These are phyloP conservation scores for Boletus smithii DNA, from an alignment of 1,284 basidiomycete species.

Conservation along the genomic window DNA sequence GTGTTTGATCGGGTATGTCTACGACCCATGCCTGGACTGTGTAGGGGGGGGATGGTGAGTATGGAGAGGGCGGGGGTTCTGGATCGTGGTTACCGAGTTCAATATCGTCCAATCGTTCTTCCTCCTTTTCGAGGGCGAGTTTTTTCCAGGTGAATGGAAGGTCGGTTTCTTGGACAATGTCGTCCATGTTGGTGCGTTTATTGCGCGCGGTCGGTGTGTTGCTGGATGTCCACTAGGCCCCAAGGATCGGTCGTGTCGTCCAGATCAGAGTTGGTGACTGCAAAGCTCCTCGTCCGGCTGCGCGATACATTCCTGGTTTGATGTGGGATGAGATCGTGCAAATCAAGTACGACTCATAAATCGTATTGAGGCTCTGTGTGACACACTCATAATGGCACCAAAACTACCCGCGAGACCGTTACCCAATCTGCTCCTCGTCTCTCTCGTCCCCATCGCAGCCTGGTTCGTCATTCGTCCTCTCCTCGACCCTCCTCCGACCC, in stretches of 20 bases:
- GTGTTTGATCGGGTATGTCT: constrained; percentile 69
- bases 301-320: constrained; percentile 67
- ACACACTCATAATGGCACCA: constrained; percentile 28
- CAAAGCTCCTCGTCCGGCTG: constrained; percentile 70
- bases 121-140: constrained; percentile 48
- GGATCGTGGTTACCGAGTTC: constrained; percentile 42
- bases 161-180: constrained; percentile 49
- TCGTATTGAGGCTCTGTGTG: too few relatives aligned
- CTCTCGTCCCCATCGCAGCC: constrained; percentile 58
- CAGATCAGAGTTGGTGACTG: constrained; percentile 55
- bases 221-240: constrained; percentile 40
- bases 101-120: constrained; percentile 58
- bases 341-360: too few relatives aligned
- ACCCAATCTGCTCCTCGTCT: constrained; percentile 49
- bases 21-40: constrained; percentile 73
- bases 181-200: constrained; percentile 28
- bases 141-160: constrained; percentile 64
- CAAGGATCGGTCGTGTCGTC: constrained; percentile 37
- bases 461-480: constrained; percentile 72
- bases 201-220: too few relatives aligned
- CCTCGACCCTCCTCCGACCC: constrained; percentile 59
- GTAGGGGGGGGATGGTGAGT: constrained; percentile 16
- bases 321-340: too few relatives aligned
- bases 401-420: constrained; percentile 46
- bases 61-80: background rate